Evolutionary conservation across 257 asterid genomes (phyloP), one percentile per base, ranked within the genome.

Genomic region (Echites panduratus): DNA sequence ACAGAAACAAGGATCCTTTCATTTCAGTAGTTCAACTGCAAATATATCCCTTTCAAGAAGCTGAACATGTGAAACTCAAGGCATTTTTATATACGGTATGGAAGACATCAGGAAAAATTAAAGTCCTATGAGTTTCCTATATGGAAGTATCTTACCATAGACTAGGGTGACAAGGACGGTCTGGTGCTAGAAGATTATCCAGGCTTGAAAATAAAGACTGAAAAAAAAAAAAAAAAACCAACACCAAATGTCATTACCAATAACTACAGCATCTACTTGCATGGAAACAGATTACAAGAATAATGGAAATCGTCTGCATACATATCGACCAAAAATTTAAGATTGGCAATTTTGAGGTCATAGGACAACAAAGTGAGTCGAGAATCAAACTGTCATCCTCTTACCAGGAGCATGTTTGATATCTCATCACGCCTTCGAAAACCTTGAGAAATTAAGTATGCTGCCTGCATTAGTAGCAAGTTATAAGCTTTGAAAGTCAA

Each of bases 361-460:
- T 17, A 49, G 48, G 48, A 14, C 43, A 49, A 0, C 41, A 4
- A 29, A 1, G 58, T 16, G 41, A 68, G 48, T 13, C 11, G 35
- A 63, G 47, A 63, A 17, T 9, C 27, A 29, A 20, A 38, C 26
- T 35, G 14, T 24, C 11, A 8, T 47, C 6, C 9, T 43, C 58
- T 68, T 72, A 80, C 84, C 72, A 80, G 73, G 72, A 80, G 84
- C 84, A 80, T 80, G 77, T 80, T 80, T 0, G 84, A 80, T 63
- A 81, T 76, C 76, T 13, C 76, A 68, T 80, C 81, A 68, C 81
- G 81, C 70, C 84, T 80, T 45, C 70, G 75, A 72, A 80, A 80
- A 29, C 81, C 81, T 48, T 62, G 81, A 43, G 76, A 68, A 52
- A 80, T 76, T 0, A 80, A 80, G 73, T 80, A 80, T 45, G 84